Conservation (phyloP, 2,329 filamentous ascomycete genomes). For the Aspergillus glaucus region DNA sequence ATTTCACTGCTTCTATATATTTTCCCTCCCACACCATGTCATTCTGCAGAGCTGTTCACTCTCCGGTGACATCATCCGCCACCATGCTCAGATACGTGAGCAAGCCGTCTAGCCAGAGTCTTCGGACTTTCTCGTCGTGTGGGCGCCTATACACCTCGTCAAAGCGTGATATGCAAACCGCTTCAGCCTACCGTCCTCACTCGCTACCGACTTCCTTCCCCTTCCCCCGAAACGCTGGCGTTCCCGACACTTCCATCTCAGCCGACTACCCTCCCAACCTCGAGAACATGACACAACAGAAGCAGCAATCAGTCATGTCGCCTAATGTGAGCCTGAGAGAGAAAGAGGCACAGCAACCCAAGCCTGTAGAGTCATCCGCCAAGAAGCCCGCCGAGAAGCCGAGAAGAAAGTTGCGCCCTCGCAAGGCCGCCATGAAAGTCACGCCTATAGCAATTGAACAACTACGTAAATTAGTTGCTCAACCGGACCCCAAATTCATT, state of each 20-base stretch:
- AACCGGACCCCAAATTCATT: conserved; percentile 87
- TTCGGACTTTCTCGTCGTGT: conserved; percentile 45
- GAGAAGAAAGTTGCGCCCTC: conserved; percentile 64
- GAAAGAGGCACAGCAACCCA: conserved; percentile 61
- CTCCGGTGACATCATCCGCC: conserved; percentile 44
- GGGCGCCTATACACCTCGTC: conserved; percentile 42
- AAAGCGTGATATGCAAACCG: conserved; percentile 59
- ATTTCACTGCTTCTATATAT: background rate
- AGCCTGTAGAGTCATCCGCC: conserved; percentile 36
- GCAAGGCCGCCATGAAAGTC: conserved; percentile 87
- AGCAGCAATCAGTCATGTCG: conserved; percentile 25
- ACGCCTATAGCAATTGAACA: conserved; percentile 75
- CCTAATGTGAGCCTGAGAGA: conserved; percentile 51
- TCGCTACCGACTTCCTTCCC: conserved; percentile 52
- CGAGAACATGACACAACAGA: conserved; percentile 43
- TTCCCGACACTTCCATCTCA: conserved; percentile 57
- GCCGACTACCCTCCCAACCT: conserved; percentile 44
- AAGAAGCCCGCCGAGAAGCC: conserved; percentile 46
- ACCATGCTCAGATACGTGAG: conserved; percentile 34
- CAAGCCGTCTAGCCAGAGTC: conserved; percentile 32
- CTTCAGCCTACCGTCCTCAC: conserved; percentile 58
- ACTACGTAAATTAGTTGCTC: conserved; percentile 67
- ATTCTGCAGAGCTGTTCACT: conserved; percentile 30
- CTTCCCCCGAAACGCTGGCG: conserved; percentile 51
- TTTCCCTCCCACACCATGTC: conserved; percentile 29